A percentile compares a stretch with the other conserved stretches of the same genome.
Evolutionary conservation across 2,329 filamentous ascomycete genomes (phyloP).

Genomic region (Xylariaceae sp.): DNA sequence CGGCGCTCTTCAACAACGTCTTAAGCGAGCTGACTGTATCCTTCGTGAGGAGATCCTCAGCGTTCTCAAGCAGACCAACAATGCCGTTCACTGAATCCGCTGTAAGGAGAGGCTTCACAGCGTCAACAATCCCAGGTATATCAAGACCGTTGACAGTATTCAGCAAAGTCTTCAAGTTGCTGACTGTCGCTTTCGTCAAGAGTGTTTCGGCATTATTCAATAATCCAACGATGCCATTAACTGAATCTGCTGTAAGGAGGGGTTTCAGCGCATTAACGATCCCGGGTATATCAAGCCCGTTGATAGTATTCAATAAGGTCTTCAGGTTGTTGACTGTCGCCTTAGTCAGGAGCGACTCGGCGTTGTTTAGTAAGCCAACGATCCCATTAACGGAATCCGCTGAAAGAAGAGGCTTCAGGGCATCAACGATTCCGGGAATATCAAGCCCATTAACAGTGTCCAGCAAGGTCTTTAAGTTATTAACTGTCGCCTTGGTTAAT

Average conservation of each 20-base stretch:
- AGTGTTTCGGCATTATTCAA: constrained; percentile 27
- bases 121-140: neutral
- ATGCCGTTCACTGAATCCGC: constrained; percentile 1
- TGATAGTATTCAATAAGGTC: constrained; percentile 26
- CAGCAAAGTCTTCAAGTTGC: neutral
- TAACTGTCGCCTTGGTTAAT: constrained; percentile 15
- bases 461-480: constrained; percentile 13
- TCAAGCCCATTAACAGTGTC: constrained; percentile 10
- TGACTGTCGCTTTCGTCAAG: constrained; percentile 22
- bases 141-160: neutral
- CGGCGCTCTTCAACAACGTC: constrained; percentile 1
- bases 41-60: constrained; percentile 4
- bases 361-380: constrained; percentile 28
- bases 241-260: constrained; percentile 28
- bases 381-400: constrained; percentile 26
- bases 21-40: constrained; percentile 1
- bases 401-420: constrained; percentile 35
- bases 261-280: constrained; percentile 32
- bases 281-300: constrained; percentile 32
- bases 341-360: constrained; percentile 26
- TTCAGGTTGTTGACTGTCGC: constrained; percentile 27
- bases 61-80: constrained; percentile 3
- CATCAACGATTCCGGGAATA: constrained; percentile 31
- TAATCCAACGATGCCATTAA: constrained; percentile 27
- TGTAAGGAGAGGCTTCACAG: neutral